Base-by-base conservation (phyloP, 148 eudicot genomes). In the Fagopyrum esculentum region DNA sequence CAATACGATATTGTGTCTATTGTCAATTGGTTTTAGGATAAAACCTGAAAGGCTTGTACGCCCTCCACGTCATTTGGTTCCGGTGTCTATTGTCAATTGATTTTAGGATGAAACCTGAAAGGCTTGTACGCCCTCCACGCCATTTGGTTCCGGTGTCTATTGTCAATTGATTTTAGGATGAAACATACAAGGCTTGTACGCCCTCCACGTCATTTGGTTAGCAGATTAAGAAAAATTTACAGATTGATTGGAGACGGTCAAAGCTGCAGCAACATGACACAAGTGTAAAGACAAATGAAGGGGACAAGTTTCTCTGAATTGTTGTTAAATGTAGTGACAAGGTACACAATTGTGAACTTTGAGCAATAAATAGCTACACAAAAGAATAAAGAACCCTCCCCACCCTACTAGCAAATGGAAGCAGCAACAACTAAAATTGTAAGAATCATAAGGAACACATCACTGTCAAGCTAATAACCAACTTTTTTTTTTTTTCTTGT, bases 381-480 rank as follows among this genome's bases (percentile, higher is more conserved):
- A 72, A 72, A 72, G 74, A 72, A 72, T 72, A 52, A 49, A 72
- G 54, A 72, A 52, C 71, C 71, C 63, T 57, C 45, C 74, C 74
- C 40, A 35, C 3, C 40, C 40, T 35, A 35, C 40, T 72, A 72
- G 57, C 35, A 45, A 70, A 44, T 48, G 74, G 56, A 72, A 72
- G 43, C 74, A 52, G 57, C 74, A 72, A 66, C 17, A 15, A 13
- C 5, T 66, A 66, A 40, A 66, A 66, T 35, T 66, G 71, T 15
- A 66, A 66, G 45, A 43, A 66, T 66, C 71, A 26, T 22, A 49
- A 46, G 47, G n/a, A 66, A 66, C 12, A 13, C 46, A 66, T 44
- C 69, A 63, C 35, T 29, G 44, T 63, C 66, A 6, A 2, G 45
- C 69, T 63, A 63, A 30, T 10, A 63, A 10, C 47, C 64, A 59